Conservation (phyloP, 1,284 basidiomycete genomes). For the Cutaneotrichosporon sp. region DNA sequence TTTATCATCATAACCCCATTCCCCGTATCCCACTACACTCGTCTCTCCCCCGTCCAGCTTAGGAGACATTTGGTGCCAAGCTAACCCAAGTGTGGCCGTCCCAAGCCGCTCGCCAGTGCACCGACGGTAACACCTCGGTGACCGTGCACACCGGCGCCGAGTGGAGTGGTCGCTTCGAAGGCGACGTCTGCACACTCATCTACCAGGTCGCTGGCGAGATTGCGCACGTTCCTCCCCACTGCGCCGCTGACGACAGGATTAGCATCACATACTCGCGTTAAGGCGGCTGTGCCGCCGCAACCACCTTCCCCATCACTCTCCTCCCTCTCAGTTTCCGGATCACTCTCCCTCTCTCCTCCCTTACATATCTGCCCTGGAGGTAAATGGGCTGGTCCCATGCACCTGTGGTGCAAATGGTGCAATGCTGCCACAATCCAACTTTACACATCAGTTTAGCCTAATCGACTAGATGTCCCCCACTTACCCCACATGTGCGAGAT, state of each 20-base stretch:
- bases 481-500: neutral
- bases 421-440: neutral
- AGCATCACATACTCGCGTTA: neutral
- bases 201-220: conserved; percentile 9
- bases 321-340: neutral
- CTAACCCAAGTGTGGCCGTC: conserved; percentile 7
- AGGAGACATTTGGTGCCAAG: neutral
- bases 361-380: neutral
- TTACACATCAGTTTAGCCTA: neutral
- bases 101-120: neutral
- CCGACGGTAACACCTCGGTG: neutral
- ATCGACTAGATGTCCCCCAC: neutral
- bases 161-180: conserved; percentile 14
- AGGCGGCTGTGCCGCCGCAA: neutral
- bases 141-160: conserved; percentile 7
- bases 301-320: neutral
- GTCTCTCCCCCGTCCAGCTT: neutral
- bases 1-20: no score
- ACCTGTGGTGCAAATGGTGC: neutral
- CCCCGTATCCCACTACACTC: neutral
- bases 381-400: neutral
- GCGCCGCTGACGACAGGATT: neutral
- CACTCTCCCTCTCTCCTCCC: neutral
- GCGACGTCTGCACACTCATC: conserved; percentile 11
- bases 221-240: conserved; percentile 7